These are phyloP conservation scores for Eucommia ulmoides DNA, from an alignment of 257 asterid genomes.

Conservation along the genomic window DNA sequence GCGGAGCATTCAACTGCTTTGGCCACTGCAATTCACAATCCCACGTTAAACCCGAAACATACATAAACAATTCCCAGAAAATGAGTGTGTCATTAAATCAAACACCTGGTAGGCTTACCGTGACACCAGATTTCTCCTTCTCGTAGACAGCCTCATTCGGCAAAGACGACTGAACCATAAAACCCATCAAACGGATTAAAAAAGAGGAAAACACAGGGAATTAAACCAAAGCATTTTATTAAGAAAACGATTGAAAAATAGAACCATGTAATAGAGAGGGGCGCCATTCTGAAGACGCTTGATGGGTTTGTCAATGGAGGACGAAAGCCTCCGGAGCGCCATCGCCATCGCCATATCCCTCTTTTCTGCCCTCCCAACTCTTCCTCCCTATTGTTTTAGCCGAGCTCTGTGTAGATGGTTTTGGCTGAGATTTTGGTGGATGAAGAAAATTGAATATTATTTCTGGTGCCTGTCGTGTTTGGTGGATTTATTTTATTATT, in stretches of 20 bases:
- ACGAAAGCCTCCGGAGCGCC: slow-evolving; percentile 69
- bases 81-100: slow-evolving; percentile 1
- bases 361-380: neutral
- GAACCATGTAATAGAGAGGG: slow-evolving; percentile 63
- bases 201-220: slow-evolving; percentile 1
- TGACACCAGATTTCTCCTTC: slow-evolving; percentile 56
- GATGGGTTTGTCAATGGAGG: slow-evolving; percentile 49
- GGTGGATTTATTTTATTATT: neutral
- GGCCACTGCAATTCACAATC: neutral
- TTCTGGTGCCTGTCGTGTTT: slow-evolving; percentile 2
- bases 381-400: neutral
- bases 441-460: slow-evolving; percentile 32
- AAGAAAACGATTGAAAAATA: neutral
- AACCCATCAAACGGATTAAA: neutral
- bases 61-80: too few relatives aligned
- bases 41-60: neutral
- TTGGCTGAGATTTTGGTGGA: slow-evolving; percentile 46
- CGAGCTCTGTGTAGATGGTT: neutral
- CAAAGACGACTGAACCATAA: slow-evolving; percentile 51
- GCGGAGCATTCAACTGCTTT: slow-evolving; percentile 3
- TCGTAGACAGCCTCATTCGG: slow-evolving; percentile 68
- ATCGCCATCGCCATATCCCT: slow-evolving; percentile 61
- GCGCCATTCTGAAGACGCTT: slow-evolving; percentile 47
- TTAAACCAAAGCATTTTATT: neutral
- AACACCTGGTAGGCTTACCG: slow-evolving; percentile 36